Evolutionary conservation across 2,329 filamentous ascomycete genomes (phyloP).

Genomic region (Fusarium fujikuroi): DNA sequence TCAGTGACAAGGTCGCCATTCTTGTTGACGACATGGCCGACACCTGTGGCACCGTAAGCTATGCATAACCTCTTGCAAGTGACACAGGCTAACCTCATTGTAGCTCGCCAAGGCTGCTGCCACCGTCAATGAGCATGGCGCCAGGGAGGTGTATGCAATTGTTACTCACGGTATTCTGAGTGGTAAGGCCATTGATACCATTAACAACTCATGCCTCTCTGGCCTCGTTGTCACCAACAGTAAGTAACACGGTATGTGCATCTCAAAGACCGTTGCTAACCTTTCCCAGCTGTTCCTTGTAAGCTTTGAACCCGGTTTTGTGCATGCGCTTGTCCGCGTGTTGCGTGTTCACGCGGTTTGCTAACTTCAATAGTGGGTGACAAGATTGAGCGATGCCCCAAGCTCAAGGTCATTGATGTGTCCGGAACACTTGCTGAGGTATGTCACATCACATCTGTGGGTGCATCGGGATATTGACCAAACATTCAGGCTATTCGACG

Average conservation of each 20-base stretch:
- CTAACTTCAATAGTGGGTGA: slow-evolving; percentile 64
- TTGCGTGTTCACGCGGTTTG: not conserved
- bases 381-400: slow-evolving; percentile 80
- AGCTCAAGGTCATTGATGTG: slow-evolving; percentile 91
- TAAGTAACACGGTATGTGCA: slow-evolving; percentile 44
- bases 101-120: slow-evolving; percentile 82
- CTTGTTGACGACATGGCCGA: slow-evolving; percentile 99
- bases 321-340: not conserved
- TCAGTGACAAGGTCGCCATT: slow-evolving; percentile 90
- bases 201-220: slow-evolving; percentile 81
- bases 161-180: slow-evolving; percentile 94
- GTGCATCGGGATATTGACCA: slow-evolving; percentile 10
- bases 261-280: slow-evolving; percentile 37
- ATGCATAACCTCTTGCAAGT: not conserved
- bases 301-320: slow-evolving; percentile 14
- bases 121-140: slow-evolving; percentile 87
- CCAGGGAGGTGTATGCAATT: slow-evolving; percentile 89
- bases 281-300: slow-evolving; percentile 50
- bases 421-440: slow-evolving; percentile 80
- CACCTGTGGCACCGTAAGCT: slow-evolving; percentile 79
- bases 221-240: slow-evolving; percentile 91
- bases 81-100: slow-evolving; percentile 14
- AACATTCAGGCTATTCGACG: slow-evolving; percentile 69
- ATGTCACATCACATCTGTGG: slow-evolving; percentile 14
- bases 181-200: slow-evolving; percentile 85